A percentile compares a stretch with the other conserved stretches of the same genome.
Evolutionary conservation across 768 basidiomycete species (phyloP).

Genomic region (Xerocomellus intermedius): DNA sequence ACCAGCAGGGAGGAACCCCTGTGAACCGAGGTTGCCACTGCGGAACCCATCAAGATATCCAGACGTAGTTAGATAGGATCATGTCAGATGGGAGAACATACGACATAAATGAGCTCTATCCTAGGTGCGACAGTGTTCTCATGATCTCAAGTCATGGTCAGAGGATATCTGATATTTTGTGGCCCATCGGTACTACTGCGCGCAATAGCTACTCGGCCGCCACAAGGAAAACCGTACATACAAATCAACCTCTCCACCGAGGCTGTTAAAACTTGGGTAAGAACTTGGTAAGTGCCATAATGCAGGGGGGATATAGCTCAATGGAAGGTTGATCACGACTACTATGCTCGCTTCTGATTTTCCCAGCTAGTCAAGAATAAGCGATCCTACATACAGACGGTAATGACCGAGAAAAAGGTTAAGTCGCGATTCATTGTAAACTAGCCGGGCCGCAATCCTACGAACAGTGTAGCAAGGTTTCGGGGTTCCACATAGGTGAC

Average conservation of each 20-base stretch:
- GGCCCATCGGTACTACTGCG: not conserved
- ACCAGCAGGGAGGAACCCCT: not conserved
- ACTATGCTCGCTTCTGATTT: not conserved
- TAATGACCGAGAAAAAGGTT: not conserved
- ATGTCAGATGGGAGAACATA: not conserved
- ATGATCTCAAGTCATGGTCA: not conserved
- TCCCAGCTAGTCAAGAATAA: conserved; percentile 2
- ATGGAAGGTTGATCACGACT: not conserved
- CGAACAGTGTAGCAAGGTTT: conserved; percentile 1
- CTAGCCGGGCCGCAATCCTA: not conserved
- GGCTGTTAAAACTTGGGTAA: not conserved
- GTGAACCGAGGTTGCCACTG: not conserved
- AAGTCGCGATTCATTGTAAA: not conserved
- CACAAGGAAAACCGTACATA: conserved; percentile 11
- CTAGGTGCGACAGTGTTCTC: not conserved
- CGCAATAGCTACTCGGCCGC: conserved; percentile 3
- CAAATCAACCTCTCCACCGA: not conserved
- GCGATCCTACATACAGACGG: not conserved
- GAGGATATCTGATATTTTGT: not conserved
- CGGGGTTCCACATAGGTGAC: not conserved
- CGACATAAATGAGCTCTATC: not conserved
- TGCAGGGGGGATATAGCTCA: no score
- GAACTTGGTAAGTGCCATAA: not conserved
- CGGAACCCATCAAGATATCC: not conserved
- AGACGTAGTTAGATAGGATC: not conserved